phyloP scores from a whole-genome alignment of 805 yeast genomes.

The Myxozyma nipponensis region DNA sequence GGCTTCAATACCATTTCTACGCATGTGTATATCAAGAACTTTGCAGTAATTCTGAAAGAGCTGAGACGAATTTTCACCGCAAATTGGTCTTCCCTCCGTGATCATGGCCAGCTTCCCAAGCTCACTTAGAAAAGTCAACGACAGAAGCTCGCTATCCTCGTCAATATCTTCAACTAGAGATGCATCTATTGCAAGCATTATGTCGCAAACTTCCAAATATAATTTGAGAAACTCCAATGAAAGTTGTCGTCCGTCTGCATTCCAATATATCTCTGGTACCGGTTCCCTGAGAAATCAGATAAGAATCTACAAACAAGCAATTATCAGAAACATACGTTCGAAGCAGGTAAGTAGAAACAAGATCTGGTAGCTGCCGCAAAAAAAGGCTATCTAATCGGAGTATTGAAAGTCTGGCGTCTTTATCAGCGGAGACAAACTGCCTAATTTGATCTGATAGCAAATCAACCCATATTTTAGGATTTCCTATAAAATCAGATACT shows the following conservation, averaged over 20 bases:
- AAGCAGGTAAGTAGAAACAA: slow-evolving; percentile 6
- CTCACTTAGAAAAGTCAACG: background rate
- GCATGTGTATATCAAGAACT: too few species aligned
- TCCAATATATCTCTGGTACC: slow-evolving; percentile 8
- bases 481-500: background rate
- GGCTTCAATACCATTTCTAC: too few species aligned
- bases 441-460: background rate
- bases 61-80: background rate
- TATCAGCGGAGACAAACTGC: background rate
- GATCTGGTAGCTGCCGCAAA: slow-evolving; percentile 5
- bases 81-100: background rate
- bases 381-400: background rate
- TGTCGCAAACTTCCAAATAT: background rate
- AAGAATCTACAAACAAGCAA: background rate
- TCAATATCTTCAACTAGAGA: background rate
- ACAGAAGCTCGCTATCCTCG: background rate
- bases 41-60: background rate
- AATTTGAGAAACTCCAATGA: slow-evolving; percentile 1
- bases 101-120: background rate
- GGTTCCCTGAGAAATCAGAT: slow-evolving; percentile 4
- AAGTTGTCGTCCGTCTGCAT: slow-evolving; percentile 6
- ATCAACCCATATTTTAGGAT: background rate
- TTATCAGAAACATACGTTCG: slow-evolving; percentile 4
- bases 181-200: background rate
- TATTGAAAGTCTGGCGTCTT: background rate